Percentiles rank a stretch among this genome's conserved stretches.
Evolutionary conservation across 495 filamentous ascomycete genomes (phyloP).

Genomic region (Podospora appendiculata): DNA sequence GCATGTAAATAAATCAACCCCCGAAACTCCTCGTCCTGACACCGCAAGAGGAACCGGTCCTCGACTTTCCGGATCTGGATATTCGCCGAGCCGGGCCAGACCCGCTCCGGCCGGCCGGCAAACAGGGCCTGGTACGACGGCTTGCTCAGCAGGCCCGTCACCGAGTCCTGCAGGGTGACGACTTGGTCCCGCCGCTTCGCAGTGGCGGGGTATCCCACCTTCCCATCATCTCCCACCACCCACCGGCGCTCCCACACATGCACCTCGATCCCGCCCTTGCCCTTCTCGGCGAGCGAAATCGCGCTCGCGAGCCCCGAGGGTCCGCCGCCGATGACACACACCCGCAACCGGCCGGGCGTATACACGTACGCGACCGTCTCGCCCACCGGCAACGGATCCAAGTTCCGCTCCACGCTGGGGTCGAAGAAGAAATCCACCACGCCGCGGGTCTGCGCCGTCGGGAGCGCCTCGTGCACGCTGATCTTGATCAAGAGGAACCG

Average conservation of each 20-base stretch:
- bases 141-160: slow-evolving; percentile 23
- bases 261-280: slow-evolving; percentile 20
- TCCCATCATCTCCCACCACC: slow-evolving; percentile 10
- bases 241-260: slow-evolving; percentile 28
- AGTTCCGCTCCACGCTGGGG: slow-evolving; percentile 25
- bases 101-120: slow-evolving; percentile 20
- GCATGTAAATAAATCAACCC: slow-evolving; percentile 26
- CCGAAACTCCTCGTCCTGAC: slow-evolving; percentile 23
- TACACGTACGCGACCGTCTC: slow-evolving; percentile 21
- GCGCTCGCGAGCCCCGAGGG: slow-evolving; percentile 27
- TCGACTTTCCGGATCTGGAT: slow-evolving; percentile 35
- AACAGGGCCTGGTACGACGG: slow-evolving; percentile 20
- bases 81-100: slow-evolving; percentile 28
- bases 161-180: slow-evolving; percentile 26
- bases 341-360: slow-evolving; percentile 21
- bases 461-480: slow-evolving; percentile 12
- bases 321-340: slow-evolving; percentile 27
- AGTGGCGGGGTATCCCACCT: slow-evolving; percentile 19
- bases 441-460: slow-evolving; percentile 11
- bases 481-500: slow-evolving; percentile 30
- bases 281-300: slow-evolving; percentile 30
- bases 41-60: slow-evolving; percentile 27
- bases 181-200: slow-evolving; percentile 25
- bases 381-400: slow-evolving; percentile 15
- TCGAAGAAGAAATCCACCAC: slow-evolving; percentile 34